Conservation (phyloP, 1,284 basidiomycete species). For the Sporisorium scitamineum region DNA sequence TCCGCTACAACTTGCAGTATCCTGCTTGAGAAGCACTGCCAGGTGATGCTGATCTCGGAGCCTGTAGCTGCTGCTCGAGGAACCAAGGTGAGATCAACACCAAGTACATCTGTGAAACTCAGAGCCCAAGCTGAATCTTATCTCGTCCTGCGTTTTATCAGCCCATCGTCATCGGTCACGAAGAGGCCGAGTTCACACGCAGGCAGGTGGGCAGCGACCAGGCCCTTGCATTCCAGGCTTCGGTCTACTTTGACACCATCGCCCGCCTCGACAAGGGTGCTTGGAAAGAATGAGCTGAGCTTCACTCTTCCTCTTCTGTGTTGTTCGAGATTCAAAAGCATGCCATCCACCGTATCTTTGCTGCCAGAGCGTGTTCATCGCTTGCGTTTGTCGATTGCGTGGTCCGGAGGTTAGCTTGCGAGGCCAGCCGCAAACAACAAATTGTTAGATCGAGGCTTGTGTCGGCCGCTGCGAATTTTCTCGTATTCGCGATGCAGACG, state of each 20-base stretch:
- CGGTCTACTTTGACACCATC: slow-evolving; percentile 61
- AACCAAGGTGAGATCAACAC: slow-evolving; percentile 15
- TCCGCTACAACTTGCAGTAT: slow-evolving; percentile 33
- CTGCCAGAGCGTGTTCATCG: background rate
- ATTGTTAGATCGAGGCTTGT: background rate
- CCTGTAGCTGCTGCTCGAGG: slow-evolving; percentile 66
- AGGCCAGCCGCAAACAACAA: background rate
- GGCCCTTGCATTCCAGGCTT: slow-evolving; percentile 59
- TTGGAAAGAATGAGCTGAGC: slow-evolving; percentile 45
- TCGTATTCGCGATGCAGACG: no score
- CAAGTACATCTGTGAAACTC: background rate
- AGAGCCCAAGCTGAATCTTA: background rate
- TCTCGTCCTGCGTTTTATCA: background rate
- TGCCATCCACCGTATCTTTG: background rate
- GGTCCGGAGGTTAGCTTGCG: background rate
- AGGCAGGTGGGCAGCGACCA: slow-evolving; percentile 53
- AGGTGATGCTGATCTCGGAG: slow-evolving; percentile 74
- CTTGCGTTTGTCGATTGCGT: background rate
- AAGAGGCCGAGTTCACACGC: slow-evolving; percentile 62
- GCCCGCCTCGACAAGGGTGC: slow-evolving; percentile 56
- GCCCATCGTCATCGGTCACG: slow-evolving; percentile 57
- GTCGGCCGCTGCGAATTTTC: background rate
- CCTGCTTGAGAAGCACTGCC: slow-evolving; percentile 72
- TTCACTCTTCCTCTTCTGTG: background rate
- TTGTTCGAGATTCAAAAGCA: background rate